These are phyloP conservation scores for Sergeia podlipaevii DNA, from an alignment of 208 protist species.

Conservation along the genomic window DNA sequence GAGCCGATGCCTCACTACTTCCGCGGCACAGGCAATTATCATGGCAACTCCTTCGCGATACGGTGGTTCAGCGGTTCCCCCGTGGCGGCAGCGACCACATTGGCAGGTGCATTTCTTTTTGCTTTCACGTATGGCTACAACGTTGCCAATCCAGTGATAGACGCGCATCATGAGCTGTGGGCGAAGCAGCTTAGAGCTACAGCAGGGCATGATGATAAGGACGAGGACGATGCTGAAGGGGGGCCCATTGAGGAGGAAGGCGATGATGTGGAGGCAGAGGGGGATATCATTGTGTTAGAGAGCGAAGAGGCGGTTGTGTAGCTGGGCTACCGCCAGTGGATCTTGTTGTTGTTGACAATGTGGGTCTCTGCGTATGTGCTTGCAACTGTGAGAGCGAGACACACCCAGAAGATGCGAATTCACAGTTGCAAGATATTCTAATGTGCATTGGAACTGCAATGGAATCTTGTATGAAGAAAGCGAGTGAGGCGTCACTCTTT, in stretches of 20 bases:
- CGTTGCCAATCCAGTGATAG: slow-evolving; percentile 56
- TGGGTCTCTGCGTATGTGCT: too few species aligned
- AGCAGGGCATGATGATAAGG: slow-evolving; percentile 20
- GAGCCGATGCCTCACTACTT: slow-evolving; percentile 3
- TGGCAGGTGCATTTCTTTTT: slow-evolving; percentile 25
- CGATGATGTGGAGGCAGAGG: slow-evolving; percentile 5
- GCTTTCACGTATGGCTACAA: slow-evolving; percentile 51
- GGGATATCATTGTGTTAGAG: not conserved
- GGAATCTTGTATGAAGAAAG: too few species aligned
- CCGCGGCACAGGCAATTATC: not conserved
- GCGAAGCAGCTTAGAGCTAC: not conserved
- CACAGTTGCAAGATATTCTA: too few species aligned
- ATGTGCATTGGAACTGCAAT: too few species aligned
- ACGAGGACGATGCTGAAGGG: slow-evolving; percentile 10
- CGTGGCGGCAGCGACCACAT: slow-evolving; percentile 18
- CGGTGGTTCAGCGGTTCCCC: slow-evolving; percentile 38
- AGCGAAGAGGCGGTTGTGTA: not conserved
- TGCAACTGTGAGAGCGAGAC: too few species aligned
- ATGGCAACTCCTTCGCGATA: slow-evolving; percentile 6
- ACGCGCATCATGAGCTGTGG: slow-evolving; percentile 42
- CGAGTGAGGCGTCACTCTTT: too few species aligned
- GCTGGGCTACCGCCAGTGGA: too few species aligned
- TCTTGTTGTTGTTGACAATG: too few species aligned
- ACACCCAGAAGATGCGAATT: too few species aligned
- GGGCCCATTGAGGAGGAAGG: slow-evolving; percentile 8